Percentiles rank a stretch among this genome's conserved stretches.
Evolutionary conservation across 768 basidiomycete species (phyloP).

Genomic region (Floccularia luteovirens): DNA sequence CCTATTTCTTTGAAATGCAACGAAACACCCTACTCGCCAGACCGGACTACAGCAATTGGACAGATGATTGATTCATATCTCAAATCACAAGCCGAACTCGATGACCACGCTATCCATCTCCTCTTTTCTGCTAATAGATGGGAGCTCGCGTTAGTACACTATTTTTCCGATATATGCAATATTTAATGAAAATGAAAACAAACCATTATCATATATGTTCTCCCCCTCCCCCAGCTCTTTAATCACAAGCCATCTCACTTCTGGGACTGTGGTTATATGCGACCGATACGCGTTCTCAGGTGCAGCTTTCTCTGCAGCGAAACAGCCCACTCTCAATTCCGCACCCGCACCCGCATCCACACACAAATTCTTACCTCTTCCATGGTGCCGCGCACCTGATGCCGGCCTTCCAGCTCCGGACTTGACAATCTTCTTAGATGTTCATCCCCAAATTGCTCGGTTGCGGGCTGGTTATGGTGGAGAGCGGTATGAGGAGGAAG

Average conservation of each 20-base stretch:
- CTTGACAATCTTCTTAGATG: slow-evolving; percentile 78
- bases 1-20: neutral
- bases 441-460: slow-evolving; percentile 62
- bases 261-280: slow-evolving; percentile 72
- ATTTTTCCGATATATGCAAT: neutral
- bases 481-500: slow-evolving; percentile 81
- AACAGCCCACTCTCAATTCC: no score
- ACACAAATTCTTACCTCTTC: slow-evolving; percentile 45
- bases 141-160: slow-evolving; percentile 72
- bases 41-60: slow-evolving; percentile 87
- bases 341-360: slow-evolving; percentile 2
- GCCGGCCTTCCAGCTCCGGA: slow-evolving; percentile 86
- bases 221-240: slow-evolving; percentile 31
- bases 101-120: slow-evolving; percentile 87
- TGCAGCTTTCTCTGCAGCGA: slow-evolving; percentile 77
- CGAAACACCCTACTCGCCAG: slow-evolving; percentile 28
- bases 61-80: slow-evolving; percentile 92
- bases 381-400: slow-evolving; percentile 86
- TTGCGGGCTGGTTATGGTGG: slow-evolving; percentile 75
- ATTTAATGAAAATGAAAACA: neutral
- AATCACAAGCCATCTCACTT: slow-evolving; percentile 48
- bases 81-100: slow-evolving; percentile 75
- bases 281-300: slow-evolving; percentile 98
- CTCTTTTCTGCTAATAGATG: slow-evolving; percentile 97
- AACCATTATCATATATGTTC: neutral